Evolutionary conservation across 495 filamentous ascomycete species (phyloP).

Genomic region (Neurospora sublineolata): DNA sequence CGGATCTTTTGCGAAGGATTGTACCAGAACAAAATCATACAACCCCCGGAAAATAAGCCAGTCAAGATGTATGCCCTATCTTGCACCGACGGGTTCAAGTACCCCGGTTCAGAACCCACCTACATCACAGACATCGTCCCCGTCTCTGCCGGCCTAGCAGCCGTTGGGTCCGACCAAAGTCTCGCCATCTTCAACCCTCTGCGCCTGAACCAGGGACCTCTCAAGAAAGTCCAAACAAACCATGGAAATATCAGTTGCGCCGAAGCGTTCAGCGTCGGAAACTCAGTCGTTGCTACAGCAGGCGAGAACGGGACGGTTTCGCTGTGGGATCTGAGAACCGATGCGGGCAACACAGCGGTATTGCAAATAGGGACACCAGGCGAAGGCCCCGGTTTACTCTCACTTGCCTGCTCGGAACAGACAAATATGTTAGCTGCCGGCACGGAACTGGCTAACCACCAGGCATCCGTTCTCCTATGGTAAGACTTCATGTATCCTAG

Average conservation of each 20-base stretch:
- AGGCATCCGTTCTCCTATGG: constrained; percentile 68
- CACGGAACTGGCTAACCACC: constrained; percentile 62
- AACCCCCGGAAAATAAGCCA: background rate
- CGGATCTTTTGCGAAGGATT: background rate
- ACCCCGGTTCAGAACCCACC: constrained; percentile 28
- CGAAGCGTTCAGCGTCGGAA: constrained; percentile 30
- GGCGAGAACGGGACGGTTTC: constrained; percentile 51
- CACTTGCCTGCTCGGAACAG: constrained; percentile 49
- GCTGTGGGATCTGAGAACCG: constrained; percentile 45
- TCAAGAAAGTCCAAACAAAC: constrained; percentile 29
- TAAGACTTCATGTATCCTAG: constrained; percentile 21
- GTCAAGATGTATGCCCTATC: constrained; percentile 35
- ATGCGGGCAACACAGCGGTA: constrained; percentile 21
- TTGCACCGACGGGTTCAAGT: constrained; percentile 29
- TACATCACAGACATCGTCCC: constrained; percentile 44
- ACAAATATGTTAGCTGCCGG: constrained; percentile 59
- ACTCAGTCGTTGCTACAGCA: constrained; percentile 40
- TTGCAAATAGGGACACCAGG: constrained; percentile 26
- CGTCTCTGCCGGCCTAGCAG: constrained; percentile 30
- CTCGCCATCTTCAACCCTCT: constrained; percentile 44
- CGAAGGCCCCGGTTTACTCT: constrained; percentile 46
- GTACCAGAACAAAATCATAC: background rate
- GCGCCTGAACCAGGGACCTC: constrained; percentile 28
- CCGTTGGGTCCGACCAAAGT: constrained; percentile 43
- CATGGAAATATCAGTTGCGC: constrained; percentile 50